phyloP scores from a whole-genome alignment of 2,329 filamentous ascomycete species.

The Trichoderma arundinaceum region DNA sequence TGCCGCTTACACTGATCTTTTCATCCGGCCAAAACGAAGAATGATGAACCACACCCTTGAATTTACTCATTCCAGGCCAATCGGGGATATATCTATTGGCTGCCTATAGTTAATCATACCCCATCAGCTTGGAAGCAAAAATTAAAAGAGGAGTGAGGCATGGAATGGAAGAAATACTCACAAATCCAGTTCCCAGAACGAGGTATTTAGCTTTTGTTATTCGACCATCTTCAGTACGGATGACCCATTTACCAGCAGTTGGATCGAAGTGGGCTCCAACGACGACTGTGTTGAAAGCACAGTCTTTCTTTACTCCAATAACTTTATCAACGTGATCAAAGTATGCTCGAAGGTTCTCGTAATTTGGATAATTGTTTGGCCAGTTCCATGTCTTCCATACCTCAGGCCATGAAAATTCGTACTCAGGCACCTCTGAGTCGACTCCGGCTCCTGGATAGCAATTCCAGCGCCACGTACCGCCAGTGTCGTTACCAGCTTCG shows the following conservation, averaged over 20 bases:
- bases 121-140: neutral
- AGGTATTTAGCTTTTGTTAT: slow-evolving; percentile 57
- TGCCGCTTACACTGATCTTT: slow-evolving; percentile 61
- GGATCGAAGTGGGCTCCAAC: slow-evolving; percentile 58
- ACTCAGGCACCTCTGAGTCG: slow-evolving; percentile 60
- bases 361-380: slow-evolving; percentile 57
- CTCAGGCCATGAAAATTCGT: slow-evolving; percentile 59
- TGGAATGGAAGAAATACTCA: slow-evolving; percentile 34
- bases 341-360: slow-evolving; percentile 59
- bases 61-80: slow-evolving; percentile 64
- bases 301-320: slow-evolving; percentile 61
- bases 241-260: slow-evolving; percentile 53
- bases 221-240: slow-evolving; percentile 57
- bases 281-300: slow-evolving; percentile 61
- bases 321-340: slow-evolving; percentile 65
- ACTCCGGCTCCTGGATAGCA: slow-evolving; percentile 60
- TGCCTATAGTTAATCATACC: slow-evolving; percentile 43
- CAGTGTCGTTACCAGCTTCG: slow-evolving; percentile 58
- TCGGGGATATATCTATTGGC: slow-evolving; percentile 66
- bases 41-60: slow-evolving; percentile 65
- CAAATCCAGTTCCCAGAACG: slow-evolving; percentile 60
- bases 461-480: slow-evolving; percentile 63
- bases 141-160: neutral
- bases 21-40: slow-evolving; percentile 66
- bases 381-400: slow-evolving; percentile 63